Base-by-base conservation (phyloP, 2,329 filamentous ascomycete species). In the Cladophialophora exuberans region DNA sequence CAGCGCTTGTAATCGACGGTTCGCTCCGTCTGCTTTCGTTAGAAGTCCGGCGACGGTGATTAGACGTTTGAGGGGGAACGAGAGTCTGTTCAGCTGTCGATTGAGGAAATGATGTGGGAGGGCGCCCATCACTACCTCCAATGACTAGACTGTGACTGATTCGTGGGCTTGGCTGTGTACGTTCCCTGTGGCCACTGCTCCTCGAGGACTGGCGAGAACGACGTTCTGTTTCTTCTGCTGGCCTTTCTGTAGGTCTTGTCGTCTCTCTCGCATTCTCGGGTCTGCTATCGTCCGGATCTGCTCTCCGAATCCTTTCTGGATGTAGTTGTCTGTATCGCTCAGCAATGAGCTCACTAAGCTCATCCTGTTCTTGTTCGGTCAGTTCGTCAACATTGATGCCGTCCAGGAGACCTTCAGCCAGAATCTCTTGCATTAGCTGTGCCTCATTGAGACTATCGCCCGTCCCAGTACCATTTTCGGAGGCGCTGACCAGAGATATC, bases 321-420 rank as follows among this genome's bases (percentile, higher is more conserved):
- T 95, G 90, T 25, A 90, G 81, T 58, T 89, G 82, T 54, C 89
- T 79, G 67, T 95, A 96, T 1, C 90, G 90, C 66, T 95, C 89
- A 1, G 91, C 92, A 64, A 97, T 96, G 56, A 88, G 85, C 66
- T 93, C 88, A 61, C 89, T 96, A 13, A 97, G 83, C 66, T 95
- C 90, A 66, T 97, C 91, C 67, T 97, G 90, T 65, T 91, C 89
- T 44, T 78, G 83, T 13, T 90, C 79, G 59, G 93, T 91, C 50
- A 97, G 85, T 61, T 92, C 92, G 65, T 94, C 89, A 52, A 97
- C 75, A 67, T 97, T 92, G 42, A 97, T 84, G 15, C 90, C 92
- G 65, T 97, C 90, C 28, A 96, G 73, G 17, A 97, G 74, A 0
- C 93, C 91, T 67, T 96, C 90, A 61, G 93, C 87, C 63, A 92